Percentiles rank a stretch among this genome's conserved stretches.
These are phyloP conservation scores for Globisporangium apiculatum DNA, from an alignment of 352 stramenopile species.

Conservation along the genomic window DNA sequence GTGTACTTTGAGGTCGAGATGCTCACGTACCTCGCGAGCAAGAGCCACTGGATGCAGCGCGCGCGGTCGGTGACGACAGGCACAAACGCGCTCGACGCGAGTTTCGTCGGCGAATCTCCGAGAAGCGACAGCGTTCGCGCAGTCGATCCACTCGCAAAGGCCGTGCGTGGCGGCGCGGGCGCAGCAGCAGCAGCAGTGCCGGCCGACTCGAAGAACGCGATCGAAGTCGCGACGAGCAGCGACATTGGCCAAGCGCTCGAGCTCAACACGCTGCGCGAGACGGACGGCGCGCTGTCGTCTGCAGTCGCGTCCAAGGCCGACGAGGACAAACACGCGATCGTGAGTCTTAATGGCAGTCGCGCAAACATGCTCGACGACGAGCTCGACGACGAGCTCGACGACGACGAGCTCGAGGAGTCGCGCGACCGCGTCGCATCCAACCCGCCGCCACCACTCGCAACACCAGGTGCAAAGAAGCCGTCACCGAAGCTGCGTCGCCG, in stretches of 20 bases:
- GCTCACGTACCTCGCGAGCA: constrained; percentile 24
- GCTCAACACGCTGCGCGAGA: constrained; percentile 42
- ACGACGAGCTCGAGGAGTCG: constrained; percentile 32
- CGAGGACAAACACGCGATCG: constrained; percentile 16
- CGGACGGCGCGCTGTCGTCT: constrained; percentile 17
- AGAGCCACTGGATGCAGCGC: constrained; percentile 51
- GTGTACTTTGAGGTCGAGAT: constrained; percentile 82
- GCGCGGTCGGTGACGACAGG: constrained; percentile 25
- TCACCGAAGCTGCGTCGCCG: constrained; percentile 23
- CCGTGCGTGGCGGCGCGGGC: too few species aligned
- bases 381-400: constrained; percentile 16
- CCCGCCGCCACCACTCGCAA: constrained; percentile 23
- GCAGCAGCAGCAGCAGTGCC: constrained; percentile 8
- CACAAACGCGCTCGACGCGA: not conserved
- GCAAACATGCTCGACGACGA: constrained; percentile 19
- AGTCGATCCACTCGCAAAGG: not conserved
- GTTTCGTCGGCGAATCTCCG: not conserved
- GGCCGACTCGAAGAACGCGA: constrained; percentile 42
- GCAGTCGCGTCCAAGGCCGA: constrained; percentile 13
- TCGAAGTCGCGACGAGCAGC: constrained; percentile 68
- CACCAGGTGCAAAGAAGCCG: constrained; percentile 23
- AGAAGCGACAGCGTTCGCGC: not conserved
- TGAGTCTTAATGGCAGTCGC: constrained; percentile 16
- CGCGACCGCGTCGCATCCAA: constrained; percentile 57
- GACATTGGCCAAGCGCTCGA: constrained; percentile 64